Percentiles rank a stretch among this genome's conserved stretches.
These are phyloP conservation scores for Sphagnum fallax DNA, from an alignment of 228 moss, liverwort and hornwort species.

Conservation along the genomic window DNA sequence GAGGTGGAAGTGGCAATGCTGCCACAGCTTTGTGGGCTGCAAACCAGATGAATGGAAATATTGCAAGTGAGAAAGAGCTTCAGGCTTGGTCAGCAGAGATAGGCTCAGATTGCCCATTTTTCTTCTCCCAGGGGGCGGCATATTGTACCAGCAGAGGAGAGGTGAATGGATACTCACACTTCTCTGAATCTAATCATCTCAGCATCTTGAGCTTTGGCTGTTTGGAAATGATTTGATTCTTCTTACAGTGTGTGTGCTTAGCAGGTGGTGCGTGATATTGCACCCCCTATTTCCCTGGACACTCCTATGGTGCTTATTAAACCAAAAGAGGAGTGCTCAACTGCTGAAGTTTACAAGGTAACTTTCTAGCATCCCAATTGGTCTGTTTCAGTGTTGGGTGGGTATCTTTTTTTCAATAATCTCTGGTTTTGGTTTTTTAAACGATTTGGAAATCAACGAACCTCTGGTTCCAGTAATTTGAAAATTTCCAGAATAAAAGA, in stretches of 20 bases:
- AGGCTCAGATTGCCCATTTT: constrained; percentile 81
- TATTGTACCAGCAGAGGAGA: constrained; percentile 87
- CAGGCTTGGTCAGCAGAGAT: constrained; percentile 90
- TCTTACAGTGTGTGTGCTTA: background rate
- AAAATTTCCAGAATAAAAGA: no score
- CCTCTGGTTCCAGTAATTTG: no score
- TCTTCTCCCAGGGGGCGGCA: constrained; percentile 82
- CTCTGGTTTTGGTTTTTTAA: no score
- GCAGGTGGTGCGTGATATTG: constrained; percentile 71
- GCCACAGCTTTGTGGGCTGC: constrained; percentile 95
- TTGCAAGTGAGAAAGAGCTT: constrained; percentile 68
- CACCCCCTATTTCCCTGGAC: constrained; percentile 56
- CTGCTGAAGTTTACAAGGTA: constrained; percentile 89
- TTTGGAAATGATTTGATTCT: background rate
- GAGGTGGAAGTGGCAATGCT: constrained; percentile 93
- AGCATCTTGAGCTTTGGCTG: background rate
- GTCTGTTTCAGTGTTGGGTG: background rate
- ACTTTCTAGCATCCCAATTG: background rate
- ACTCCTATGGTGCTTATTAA: constrained; percentile 90
- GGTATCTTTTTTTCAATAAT: background rate
- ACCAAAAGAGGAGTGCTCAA: constrained; percentile 79
- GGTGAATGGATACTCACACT: constrained; percentile 19
- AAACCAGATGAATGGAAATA: constrained; percentile 64
- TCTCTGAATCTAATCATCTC: background rate
- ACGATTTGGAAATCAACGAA: no score